These are phyloP conservation scores for Aethionema arabicum DNA, from an alignment of 345 rosid species.

Conservation along the genomic window DNA sequence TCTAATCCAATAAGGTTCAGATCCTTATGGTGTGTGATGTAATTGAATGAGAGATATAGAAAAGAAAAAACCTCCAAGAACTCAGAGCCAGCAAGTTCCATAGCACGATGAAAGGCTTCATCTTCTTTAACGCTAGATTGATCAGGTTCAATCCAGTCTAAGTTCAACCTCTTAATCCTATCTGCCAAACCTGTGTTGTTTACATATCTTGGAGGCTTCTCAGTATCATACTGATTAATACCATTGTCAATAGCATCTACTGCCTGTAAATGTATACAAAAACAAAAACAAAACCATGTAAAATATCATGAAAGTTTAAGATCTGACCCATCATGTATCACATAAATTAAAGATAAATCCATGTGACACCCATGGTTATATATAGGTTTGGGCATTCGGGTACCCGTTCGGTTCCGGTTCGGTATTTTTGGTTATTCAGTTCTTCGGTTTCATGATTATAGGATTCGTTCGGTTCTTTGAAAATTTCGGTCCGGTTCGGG, in stretches of 20 bases:
- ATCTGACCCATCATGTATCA: constrained; percentile 13
- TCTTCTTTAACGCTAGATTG: constrained; percentile 76
- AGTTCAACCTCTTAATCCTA: constrained; percentile 76
- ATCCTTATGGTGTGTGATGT: background rate
- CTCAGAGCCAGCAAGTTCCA: constrained; percentile 74
- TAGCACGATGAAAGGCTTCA: constrained; percentile 69
- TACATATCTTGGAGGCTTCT: constrained; percentile 77
- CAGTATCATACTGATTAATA: constrained; percentile 64
- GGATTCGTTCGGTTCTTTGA: too few relatives aligned
- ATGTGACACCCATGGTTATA: background rate
- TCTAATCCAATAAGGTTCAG: background rate
- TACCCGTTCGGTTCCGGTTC: too few relatives aligned
- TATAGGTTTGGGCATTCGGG: too few relatives aligned
- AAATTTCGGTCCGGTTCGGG: too few relatives aligned
- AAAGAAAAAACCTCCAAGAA: constrained; percentile 51
- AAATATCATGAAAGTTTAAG: background rate
- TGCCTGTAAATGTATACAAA: constrained; percentile 43
- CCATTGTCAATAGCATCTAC: constrained; percentile 87
- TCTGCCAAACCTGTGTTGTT: constrained; percentile 62
- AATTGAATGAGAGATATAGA: background rate
- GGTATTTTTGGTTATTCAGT: too few relatives aligned
- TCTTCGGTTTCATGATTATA: too few relatives aligned
- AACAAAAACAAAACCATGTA: background rate
- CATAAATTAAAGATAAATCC: background rate
- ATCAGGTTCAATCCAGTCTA: constrained; percentile 83